These are phyloP conservation scores for Solanum dulcamara DNA, from an alignment of 257 asterid species.

Conservation along the genomic window DNA sequence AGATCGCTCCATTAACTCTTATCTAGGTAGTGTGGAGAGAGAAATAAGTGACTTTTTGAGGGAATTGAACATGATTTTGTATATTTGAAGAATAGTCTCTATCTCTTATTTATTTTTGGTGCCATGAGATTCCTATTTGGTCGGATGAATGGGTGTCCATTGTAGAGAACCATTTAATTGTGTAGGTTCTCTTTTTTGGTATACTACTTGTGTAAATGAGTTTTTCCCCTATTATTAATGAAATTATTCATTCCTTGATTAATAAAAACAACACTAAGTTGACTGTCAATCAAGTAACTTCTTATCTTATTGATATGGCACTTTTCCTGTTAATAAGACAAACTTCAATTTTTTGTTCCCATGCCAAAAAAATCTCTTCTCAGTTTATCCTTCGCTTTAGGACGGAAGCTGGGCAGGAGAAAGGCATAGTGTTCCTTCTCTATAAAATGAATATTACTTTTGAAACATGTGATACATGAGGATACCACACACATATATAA, in stretches of 20 bases:
- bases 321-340: background rate
- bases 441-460: background rate
- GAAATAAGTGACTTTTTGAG: background rate
- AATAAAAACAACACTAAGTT: background rate
- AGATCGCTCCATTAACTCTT: background rate
- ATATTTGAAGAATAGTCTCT: too few relatives aligned
- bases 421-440: background rate
- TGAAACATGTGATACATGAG: background rate
- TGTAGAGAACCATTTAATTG: too few relatives aligned
- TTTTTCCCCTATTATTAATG: background rate
- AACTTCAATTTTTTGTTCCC: background rate
- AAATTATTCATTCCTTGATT: background rate
- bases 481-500: background rate
- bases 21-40: background rate
- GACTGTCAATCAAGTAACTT: background rate
- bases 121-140: too few relatives aligned
- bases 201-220: background rate
- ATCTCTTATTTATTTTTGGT: too few relatives aligned
- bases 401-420: background rate
- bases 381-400: background rate
- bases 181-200: background rate
- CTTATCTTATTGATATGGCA: background rate
- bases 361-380: background rate
- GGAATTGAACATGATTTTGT: too few relatives aligned
- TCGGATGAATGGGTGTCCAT: too few relatives aligned